These are phyloP conservation scores for Trichoderma sp. DNA, from an alignment of 2,329 filamentous ascomycete genomes.

Conservation along the genomic window DNA sequence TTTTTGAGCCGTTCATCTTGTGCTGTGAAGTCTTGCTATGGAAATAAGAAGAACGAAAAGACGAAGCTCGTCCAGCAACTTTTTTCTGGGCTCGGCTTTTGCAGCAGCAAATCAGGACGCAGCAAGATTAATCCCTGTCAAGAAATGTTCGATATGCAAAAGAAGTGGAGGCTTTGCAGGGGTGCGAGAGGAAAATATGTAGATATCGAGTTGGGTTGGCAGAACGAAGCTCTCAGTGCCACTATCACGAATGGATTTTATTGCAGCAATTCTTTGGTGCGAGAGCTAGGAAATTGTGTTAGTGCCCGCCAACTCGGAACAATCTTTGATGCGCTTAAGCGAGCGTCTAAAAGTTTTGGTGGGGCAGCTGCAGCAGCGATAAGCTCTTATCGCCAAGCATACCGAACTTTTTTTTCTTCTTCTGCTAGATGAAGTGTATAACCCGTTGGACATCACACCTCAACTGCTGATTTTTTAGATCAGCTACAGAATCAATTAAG, in stretches of 20 bases:
- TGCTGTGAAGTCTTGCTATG: constrained; percentile 25
- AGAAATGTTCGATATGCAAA: not conserved
- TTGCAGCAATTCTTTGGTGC: not conserved
- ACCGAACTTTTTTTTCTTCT: constrained; percentile 41
- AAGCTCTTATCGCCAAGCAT: constrained; percentile 41
- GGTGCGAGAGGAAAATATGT: not conserved
- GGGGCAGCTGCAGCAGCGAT: constrained; percentile 40
- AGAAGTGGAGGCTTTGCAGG: not conserved
- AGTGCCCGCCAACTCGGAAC: not conserved
- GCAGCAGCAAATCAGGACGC: constrained; percentile 21
- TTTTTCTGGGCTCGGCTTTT: constrained; percentile 17
- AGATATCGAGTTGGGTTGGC: not conserved
- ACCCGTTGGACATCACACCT: constrained; percentile 3
- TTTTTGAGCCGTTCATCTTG: constrained; percentile 46
- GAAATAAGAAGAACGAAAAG: not conserved
- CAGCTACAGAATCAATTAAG: constrained; percentile 32
- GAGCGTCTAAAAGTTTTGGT: constrained; percentile 38
- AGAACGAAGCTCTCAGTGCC: not conserved
- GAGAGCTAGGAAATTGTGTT: not conserved
- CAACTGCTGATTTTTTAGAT: not conserved
- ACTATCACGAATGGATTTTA: not conserved
- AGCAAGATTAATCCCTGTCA: constrained; percentile 10
- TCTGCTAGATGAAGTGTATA: not conserved
- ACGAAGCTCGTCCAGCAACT: constrained; percentile 10
- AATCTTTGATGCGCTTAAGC: constrained; percentile 9